These are phyloP conservation scores for Coniochaeta hoffmannii DNA, from an alignment of 2,329 filamentous ascomycete genomes.

Conservation along the genomic window DNA sequence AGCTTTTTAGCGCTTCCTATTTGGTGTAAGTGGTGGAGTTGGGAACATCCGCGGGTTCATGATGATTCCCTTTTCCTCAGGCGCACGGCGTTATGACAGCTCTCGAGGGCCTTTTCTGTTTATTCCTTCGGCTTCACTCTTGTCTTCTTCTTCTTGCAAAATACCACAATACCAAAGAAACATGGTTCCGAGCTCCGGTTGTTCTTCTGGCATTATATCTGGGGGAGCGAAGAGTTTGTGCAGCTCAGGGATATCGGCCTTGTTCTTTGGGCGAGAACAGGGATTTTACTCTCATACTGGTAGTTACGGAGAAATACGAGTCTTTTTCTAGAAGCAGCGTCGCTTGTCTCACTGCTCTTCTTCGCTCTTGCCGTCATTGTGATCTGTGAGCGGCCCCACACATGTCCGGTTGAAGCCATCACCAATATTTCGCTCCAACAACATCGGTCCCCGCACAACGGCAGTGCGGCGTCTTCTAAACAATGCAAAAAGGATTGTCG, in stretches of 20 bases:
- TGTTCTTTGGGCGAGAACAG: neutral
- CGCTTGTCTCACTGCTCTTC: neutral
- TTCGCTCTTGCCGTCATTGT: no score
- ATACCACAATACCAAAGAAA: constrained; percentile 1
- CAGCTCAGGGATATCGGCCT: neutral
- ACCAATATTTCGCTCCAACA: no score
- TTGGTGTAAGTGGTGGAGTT: neutral
- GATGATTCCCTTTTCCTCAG: neutral
- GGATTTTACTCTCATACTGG: neutral
- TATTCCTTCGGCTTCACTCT: neutral
- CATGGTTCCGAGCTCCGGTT: neutral
- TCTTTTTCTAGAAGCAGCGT: neutral
- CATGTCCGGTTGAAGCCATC: no score
- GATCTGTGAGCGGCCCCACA: no score
- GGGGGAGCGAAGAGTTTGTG: neutral
- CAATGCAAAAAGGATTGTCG: no score
- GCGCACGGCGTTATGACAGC: neutral
- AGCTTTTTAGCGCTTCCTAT: neutral
- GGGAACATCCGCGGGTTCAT: neutral
- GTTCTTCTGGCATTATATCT: neutral
- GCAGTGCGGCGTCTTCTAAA: no score
- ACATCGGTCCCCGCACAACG: no score
- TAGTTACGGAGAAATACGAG: neutral
- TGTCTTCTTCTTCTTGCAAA: neutral
- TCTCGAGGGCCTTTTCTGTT: neutral